These are phyloP conservation scores for Kwoniella bestiolae DNA, from an alignment of 768 basidiomycete genomes.

Conservation along the genomic window DNA sequence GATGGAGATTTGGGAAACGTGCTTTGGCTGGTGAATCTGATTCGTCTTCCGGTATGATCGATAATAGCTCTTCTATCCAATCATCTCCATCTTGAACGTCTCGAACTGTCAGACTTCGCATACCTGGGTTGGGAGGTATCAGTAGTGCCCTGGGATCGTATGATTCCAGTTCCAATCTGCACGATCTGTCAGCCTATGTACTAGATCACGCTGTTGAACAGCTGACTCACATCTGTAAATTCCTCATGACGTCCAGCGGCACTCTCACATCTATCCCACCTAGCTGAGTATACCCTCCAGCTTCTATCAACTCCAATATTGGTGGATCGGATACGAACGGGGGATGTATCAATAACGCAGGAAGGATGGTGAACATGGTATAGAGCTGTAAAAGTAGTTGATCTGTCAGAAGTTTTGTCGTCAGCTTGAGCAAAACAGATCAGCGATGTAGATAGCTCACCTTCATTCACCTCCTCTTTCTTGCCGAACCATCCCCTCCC, in stretches of 20 bases:
- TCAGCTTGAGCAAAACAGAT: conserved; percentile 6
- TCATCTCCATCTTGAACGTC: conserved; percentile 56
- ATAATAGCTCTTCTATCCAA: conserved; percentile 52
- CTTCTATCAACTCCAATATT: conserved; percentile 53
- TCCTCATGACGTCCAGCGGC: conserved; percentile 52
- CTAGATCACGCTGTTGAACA: background rate
- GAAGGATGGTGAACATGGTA: conserved; percentile 53
- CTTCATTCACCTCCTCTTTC: conserved; percentile 51
- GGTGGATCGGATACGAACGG: conserved; percentile 49
- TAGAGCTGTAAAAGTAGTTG: conserved; percentile 50
- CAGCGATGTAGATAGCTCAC: conserved; percentile 30
- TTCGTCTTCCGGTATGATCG: background rate
- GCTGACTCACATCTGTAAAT: conserved; percentile 47
- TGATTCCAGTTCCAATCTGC: conserved; percentile 53
- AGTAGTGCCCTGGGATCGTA: conserved; percentile 53
- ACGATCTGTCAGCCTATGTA: background rate
- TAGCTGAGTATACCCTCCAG: conserved; percentile 51
- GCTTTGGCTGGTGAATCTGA: conserved; percentile 1
- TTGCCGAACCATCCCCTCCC: conserved; percentile 46
- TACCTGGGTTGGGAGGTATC: conserved; percentile 43
- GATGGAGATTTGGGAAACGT: conserved; percentile 42
- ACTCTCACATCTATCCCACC: conserved; percentile 55
- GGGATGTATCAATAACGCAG: conserved; percentile 52
- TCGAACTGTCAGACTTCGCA: conserved; percentile 52
- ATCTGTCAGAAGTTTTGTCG: conserved; percentile 39